Conservation (phyloP, 495 filamentous ascomycete species). For the Neurospora hispaniola region DNA sequence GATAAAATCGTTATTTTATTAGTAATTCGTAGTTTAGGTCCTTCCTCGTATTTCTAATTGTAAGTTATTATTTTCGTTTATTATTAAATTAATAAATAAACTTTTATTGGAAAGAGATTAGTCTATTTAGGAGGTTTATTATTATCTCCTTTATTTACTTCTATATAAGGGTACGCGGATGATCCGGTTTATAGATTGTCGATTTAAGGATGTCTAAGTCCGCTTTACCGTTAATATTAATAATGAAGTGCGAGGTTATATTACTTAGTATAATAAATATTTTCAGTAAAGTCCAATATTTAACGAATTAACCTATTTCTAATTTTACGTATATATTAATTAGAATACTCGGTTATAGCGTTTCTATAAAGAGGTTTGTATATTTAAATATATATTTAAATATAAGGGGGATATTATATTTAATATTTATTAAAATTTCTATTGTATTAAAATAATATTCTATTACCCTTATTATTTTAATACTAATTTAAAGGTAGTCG, state of each 20-base stretch:
- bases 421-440: background rate
- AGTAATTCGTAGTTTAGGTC: background rate
- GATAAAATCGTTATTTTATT: background rate
- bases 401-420: background rate
- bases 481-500: background rate
- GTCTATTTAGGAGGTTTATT: no score
- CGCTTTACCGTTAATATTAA: background rate
- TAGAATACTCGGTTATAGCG: background rate
- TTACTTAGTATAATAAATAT: background rate
- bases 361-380: no score
- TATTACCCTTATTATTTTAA: background rate
- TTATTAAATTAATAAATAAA: no score
- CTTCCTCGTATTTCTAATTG: no score
- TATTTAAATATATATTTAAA: background rate
- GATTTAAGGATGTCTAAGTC: background rate
- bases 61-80: no score
- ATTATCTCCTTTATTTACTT: no score
- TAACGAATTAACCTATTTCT: background rate
- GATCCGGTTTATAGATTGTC: no score
- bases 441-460: background rate
- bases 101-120: no score
- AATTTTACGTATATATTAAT: background rate
- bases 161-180: no score
- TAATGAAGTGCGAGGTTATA: background rate
- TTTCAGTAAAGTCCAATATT: background rate